Evolutionary conservation across 106 monocot species (phyloP), one percentile per base, ranked within the genome.

Genomic region (Acorus calamus): DNA sequence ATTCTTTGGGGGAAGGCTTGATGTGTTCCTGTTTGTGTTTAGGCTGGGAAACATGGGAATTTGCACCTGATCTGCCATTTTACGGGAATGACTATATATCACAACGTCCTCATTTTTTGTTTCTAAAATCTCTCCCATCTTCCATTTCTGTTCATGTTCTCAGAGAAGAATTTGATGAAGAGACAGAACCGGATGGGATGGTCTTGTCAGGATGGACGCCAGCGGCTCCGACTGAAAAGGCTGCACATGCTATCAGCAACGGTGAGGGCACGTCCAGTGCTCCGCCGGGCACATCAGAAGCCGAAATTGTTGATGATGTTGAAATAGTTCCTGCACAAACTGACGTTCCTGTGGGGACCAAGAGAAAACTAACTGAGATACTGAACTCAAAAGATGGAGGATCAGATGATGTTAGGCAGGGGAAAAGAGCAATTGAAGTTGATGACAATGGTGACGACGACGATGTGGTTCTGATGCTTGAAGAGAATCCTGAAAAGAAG

Each of bases 101-200:
- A 11, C 9, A 2, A 49, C 4, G 42, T 6, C 42, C 2, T 52
- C 7, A 6, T 46, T 5, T 61, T 9, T 61, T 43, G 8, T 61
- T 7, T 44, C 7, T 8, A 61, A 49, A 11, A 7, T 28, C 28
- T 28, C 28, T 28, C 28, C 28, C 28, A 28, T 28, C 1, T 0
- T 28, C 28, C 28, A 28, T 28, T 28, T 28, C 28, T 28, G 28
- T 28, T 13, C 2, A 8, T 49, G 4, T 55, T 14, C 67, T 65
- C 67, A 93, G 93, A 75, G 93, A 88, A 65, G 82, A 78, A 49
- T 93, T 93, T 69, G 76, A 93, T 41, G 83, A 88, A 53, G 93
- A 93, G 57, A 93, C 83, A 69, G 88, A 85, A 46, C 93, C 85
- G 8, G 93, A 93, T 69, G 76, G 83, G 12, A 88, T 93, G 93